Percentiles rank a stretch among this genome's conserved stretches.
phyloP scores from a whole-genome alignment of 345 rosid genomes.

The Eutrema heterophyllum region DNA sequence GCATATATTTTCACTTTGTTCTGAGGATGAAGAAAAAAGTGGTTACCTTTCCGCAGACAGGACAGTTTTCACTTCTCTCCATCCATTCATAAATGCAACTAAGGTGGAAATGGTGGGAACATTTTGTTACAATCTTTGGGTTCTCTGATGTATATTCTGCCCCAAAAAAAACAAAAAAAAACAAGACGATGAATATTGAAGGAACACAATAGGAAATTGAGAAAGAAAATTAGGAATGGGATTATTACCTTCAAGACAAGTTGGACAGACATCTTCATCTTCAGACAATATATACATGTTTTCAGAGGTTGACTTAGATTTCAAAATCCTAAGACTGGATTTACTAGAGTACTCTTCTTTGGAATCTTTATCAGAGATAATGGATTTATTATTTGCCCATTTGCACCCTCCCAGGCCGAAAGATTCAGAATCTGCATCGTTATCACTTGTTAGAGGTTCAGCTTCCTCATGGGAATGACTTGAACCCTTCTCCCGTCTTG shows the following conservation, averaged over 20 bases:
- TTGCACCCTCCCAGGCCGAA: constrained; percentile 38
- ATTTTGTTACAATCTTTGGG: constrained; percentile 86
- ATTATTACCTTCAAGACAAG: constrained; percentile 85
- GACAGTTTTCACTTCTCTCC: constrained; percentile 99
- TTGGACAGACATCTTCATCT: constrained; percentile 93
- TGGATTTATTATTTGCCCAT: constrained; percentile 48
- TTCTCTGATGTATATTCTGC: constrained; percentile 94
- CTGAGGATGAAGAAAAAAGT: not conserved
- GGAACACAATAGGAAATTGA: not conserved
- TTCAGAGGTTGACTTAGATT: constrained; percentile 50
- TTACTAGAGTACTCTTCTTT: constrained; percentile 50
- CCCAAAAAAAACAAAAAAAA: not conserved
- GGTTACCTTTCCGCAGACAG: constrained; percentile 95
- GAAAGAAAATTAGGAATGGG: not conserved
- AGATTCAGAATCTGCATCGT: constrained; percentile 54
- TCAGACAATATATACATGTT: constrained; percentile 55
- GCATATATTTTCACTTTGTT: not conserved
- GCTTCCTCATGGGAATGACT: constrained; percentile 78
- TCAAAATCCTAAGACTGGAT: constrained; percentile 50
- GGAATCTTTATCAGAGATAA: constrained; percentile 53
- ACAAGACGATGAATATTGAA: not conserved
- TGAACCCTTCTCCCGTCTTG: constrained; percentile 80
- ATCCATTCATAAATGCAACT: constrained; percentile 99
- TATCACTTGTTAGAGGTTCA: constrained; percentile 65
- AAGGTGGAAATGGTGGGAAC: constrained; percentile 96